These are phyloP conservation scores for Trifolium fragiferum DNA, from an alignment of 306 rosid genomes.

Conservation along the genomic window DNA sequence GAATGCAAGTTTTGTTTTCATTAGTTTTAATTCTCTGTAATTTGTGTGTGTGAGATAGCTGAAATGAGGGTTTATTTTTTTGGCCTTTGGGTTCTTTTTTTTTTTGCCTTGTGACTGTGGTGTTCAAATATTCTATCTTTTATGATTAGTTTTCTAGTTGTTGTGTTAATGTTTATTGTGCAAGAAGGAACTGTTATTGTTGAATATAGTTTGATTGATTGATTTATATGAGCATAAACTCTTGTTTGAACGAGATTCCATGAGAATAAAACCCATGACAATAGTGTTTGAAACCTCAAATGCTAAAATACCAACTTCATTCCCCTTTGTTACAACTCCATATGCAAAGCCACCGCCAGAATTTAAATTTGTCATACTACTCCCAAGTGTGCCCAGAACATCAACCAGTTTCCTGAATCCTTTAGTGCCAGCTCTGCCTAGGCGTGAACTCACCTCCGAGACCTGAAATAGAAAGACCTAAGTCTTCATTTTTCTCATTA, in stretches of 20 bases:
- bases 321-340: constrained; percentile 66
- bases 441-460: constrained; percentile 76
- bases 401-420: constrained; percentile 73
- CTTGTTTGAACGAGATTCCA: constrained; percentile 86
- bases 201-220: no score
- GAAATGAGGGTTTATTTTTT: no score
- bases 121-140: no score
- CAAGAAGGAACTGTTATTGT: no score
- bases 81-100: no score
- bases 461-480: constrained; percentile 61
- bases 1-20: no score
- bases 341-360: constrained; percentile 67
- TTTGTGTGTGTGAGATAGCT: no score
- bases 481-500: constrained; percentile 24
- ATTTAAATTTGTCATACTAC: constrained; percentile 84
- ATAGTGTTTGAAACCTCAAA: constrained; percentile 92
- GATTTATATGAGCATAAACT: no score
- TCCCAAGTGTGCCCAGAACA: constrained; percentile 89
- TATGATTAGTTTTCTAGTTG: no score
- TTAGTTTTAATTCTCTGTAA: no score
- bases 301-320: constrained; percentile 71
- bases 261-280: constrained; percentile 73
- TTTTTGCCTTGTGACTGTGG: no score
- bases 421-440: constrained; percentile 72
- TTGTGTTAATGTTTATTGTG: no score